Conservation (phyloP, 306 rosid species). For the Cicer cuneatum region DNA sequence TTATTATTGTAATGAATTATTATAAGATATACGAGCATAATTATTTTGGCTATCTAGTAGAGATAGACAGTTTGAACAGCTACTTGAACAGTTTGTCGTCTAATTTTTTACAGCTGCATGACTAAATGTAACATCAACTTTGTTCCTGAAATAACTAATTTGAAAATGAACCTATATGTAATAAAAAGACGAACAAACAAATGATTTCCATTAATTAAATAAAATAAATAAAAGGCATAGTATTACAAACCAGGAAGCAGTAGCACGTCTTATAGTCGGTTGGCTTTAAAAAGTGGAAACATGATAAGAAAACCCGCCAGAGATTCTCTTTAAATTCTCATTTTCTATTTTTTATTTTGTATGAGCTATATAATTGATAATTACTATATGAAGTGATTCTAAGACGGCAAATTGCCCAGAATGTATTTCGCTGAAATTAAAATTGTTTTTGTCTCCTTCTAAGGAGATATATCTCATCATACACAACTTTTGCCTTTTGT, state of each 20-base stretch:
- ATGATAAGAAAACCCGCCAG: slow-evolving; percentile 20
- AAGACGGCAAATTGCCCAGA: slow-evolving; percentile 35
- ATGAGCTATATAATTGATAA: neutral
- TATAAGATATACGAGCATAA: neutral
- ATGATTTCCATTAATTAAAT: neutral
- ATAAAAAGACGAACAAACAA: neutral
- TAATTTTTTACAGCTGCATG: neutral
- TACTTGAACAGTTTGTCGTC: neutral
- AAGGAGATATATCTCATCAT: no score
- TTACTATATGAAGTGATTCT: neutral
- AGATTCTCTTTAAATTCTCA: slow-evolving; percentile 31
- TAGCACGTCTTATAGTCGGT: neutral
- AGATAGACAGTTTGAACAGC: neutral
- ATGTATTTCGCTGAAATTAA: slow-evolving; percentile 11
- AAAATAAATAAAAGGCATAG: neutral
- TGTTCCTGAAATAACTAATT: neutral
- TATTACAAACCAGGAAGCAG: neutral
- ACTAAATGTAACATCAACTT: slow-evolving; percentile 17
- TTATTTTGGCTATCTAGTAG: neutral
- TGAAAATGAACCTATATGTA: neutral
- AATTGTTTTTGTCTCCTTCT: slow-evolving; percentile 33
- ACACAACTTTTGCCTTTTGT: no score
- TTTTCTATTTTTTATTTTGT: neutral
- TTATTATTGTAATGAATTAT: neutral
- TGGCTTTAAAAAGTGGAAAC: slow-evolving; percentile 23